Evolutionary conservation across 2,329 filamentous ascomycete genomes (phyloP), one percentile per base, ranked within the genome.

Genomic region (Venturiaceae sp.): DNA sequence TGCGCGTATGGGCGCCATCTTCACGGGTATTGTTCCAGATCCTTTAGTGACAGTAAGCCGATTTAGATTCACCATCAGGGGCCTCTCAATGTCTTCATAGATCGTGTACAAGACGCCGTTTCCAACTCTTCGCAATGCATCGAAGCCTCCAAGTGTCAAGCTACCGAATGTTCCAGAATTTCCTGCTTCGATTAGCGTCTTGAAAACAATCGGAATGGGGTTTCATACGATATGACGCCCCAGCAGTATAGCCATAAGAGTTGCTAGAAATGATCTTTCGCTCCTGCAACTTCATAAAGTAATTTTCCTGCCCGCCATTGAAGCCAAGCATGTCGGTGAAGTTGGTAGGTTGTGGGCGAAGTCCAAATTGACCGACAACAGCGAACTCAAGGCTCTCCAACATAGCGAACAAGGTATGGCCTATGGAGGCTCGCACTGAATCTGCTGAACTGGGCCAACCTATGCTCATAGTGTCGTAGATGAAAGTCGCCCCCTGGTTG

Each of bases 221-320:
- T 8, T 11, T 57, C 37, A 13, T 55, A 58, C 63, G 61, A 57
- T 68, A 67, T 5, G 53, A 47, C 6, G 71, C 67, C 13, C 73
- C 73, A n/a, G 74, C 73, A 4, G 71, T 74, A 58, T 75, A 75
- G 4, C 65, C 70, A 66, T 66, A 75, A 0, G 68, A 72, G 6
- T 64, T 54, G 53, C 71, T 72, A 1, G 70, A 67, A 36, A 74
- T 73, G 1, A 64, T 63, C 28, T 64, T 62, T 3, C 60, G 62
- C 16, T 63, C 58, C 30, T 67, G 65, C 28, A 75, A 58, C 9
- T 60, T 65, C 32, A 65, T 59, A 53, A 75, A 58, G 21, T 71
- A 63, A 41, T 30, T 55, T 13, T 8, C 5, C 23, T 39, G 30
- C 7, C 16, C 7, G 6, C 14, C 7, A 37, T 37, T 36, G 6